Base-by-base conservation (phyloP, 169 alveolate species). In the Cryptosporidium sp. region DNA sequence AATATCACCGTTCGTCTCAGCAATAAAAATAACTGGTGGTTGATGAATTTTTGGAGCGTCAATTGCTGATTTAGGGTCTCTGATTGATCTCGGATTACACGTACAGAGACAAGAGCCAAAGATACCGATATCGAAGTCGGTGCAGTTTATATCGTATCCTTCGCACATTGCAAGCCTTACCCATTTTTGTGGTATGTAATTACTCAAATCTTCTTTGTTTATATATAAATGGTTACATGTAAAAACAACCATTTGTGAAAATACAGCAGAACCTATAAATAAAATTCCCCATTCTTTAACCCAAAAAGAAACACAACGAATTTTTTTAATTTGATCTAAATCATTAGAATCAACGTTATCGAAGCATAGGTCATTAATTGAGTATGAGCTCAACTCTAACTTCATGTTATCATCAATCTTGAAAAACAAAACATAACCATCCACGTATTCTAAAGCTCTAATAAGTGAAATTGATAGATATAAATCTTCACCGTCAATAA, bases 121-220 rank as follows among this genome's bases (percentile, higher is more conserved):
- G 9, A 80, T 50, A 45, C 89, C 89, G 39, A 67, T 65, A 18
- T 80, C 89, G 41, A 58, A 80, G 33, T 80, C 80, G 8, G 89
- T 80, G 35, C 80, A 62, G 1, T 80, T 80, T 3, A 80, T 59
- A 33, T 80, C 89, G 39, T 80, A 80, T n/a, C 89, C 89, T 31
- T 80, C 89, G 14, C 70, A 80, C 89, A 80, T 80, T 61, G 70
- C 89, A 37, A 80, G 68, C 51, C 89, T 61, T 18, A 62, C 16
- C 89, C 89, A 80, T 12, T 35, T 33, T 3, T 65, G 65, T n/a
- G 31, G 3, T 12, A 6, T 18, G 16, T 21, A 45, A 26, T 23
- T 69, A 70, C 9, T 43, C 18, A 18, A 45, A 21, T 70, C n/a
- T 18, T 29, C 59, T 21, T 43, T 45, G 39, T 45, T 29, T 9